Conservation (phyloP, 129 eudicot genomes). For the Chrysanthemum makinoi region DNA sequence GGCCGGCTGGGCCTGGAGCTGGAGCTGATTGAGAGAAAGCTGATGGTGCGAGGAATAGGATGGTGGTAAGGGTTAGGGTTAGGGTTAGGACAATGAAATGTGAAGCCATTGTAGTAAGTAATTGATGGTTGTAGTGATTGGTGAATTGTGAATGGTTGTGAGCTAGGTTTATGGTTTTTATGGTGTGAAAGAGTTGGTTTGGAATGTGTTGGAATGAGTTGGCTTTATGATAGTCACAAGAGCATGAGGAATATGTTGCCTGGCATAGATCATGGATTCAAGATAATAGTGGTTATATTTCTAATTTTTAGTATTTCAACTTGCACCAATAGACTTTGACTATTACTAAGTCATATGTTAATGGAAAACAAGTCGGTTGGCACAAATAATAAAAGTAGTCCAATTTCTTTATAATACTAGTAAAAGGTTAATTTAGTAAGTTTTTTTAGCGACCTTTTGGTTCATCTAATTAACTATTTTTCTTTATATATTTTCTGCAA, state of each 20-base stretch:
- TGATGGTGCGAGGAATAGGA: constrained; percentile 31
- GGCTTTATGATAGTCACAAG: background rate
- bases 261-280: too few relatives aligned
- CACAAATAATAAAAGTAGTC: too few relatives aligned
- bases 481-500: too few relatives aligned
- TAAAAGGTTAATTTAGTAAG: too few relatives aligned
- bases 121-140: background rate
- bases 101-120: constrained; percentile 19
- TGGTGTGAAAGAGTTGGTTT: background rate
- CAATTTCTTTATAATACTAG: too few relatives aligned
- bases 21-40: constrained; percentile 54
- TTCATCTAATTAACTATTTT: too few relatives aligned
- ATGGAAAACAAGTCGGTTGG: too few relatives aligned
- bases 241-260: background rate
- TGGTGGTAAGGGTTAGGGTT: constrained; percentile 25
- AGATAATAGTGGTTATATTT: background rate
- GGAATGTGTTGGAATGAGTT: background rate
- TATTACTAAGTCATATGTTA: too few relatives aligned
- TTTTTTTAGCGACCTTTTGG: too few relatives aligned
- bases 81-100: constrained; percentile 22
- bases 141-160: constrained; percentile 20
- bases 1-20: constrained; percentile 57
- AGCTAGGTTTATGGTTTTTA: background rate
- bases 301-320: too few relatives aligned
- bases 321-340: too few relatives aligned